These are phyloP conservation scores for Solanum okadae DNA, from an alignment of 257 asterid genomes.

Conservation along the genomic window DNA sequence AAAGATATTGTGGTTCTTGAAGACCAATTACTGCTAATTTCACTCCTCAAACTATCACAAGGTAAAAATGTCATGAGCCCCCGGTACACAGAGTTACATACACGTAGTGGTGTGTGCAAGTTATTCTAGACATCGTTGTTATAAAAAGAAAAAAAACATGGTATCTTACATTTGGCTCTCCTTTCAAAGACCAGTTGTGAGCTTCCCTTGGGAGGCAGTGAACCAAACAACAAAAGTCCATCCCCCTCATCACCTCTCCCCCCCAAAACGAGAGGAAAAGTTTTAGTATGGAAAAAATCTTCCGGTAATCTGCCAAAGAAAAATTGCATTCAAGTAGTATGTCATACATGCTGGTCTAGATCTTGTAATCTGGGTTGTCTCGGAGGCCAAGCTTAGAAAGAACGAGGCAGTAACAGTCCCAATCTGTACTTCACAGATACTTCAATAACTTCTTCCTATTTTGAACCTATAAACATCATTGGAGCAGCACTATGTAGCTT, in stretches of 20 bases:
- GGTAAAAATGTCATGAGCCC: background rate
- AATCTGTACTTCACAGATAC: slow-evolving; percentile 71
- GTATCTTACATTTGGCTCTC: background rate
- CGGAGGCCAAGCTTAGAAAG: slow-evolving; percentile 75
- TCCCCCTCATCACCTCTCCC: background rate
- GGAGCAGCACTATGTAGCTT: background rate
- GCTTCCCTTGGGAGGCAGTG: background rate
- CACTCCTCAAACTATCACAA: background rate
- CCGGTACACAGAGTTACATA: background rate
- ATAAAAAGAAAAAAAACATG: background rate
- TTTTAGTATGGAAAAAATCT: background rate
- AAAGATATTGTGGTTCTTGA: background rate
- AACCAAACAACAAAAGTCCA: background rate
- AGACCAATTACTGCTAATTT: background rate
- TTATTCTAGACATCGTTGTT: background rate
- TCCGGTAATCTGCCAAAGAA: background rate
- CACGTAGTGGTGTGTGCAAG: background rate
- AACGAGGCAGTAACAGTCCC: slow-evolving; percentile 70
- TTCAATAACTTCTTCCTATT: slow-evolving; percentile 66
- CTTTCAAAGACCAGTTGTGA: background rate
- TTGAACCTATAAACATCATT: slow-evolving; percentile 19
- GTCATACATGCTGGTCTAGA: slow-evolving; percentile 9
- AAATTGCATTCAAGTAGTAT: background rate
- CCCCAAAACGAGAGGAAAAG: background rate
- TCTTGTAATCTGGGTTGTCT: slow-evolving; percentile 51